phyloP scores from a whole-genome alignment of 2,329 filamentous ascomycete species.

The Verticillium isaacii region DNA sequence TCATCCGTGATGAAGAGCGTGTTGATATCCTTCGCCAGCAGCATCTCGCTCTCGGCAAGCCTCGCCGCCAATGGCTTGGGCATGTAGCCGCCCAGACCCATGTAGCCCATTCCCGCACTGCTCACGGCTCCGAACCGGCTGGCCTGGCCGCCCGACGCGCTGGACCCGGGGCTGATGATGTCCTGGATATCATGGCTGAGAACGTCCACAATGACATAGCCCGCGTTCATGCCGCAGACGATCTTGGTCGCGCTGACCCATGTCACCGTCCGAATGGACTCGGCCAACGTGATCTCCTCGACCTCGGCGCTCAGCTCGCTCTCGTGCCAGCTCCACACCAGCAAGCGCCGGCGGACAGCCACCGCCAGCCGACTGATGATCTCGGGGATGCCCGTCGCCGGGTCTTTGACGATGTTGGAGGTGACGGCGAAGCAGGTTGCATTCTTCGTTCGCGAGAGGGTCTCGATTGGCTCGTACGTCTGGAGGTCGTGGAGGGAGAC shows the following conservation, averaged over 20 bases:
- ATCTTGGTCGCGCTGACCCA: slow-evolving; percentile 87
- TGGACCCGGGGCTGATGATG: slow-evolving; percentile 71
- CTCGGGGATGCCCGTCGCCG: slow-evolving; percentile 79
- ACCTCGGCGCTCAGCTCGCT: slow-evolving; percentile 77
- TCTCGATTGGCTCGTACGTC: slow-evolving; percentile 77
- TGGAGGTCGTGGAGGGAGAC: slow-evolving; percentile 87
- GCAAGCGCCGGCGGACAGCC: slow-evolving; percentile 81
- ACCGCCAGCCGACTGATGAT: slow-evolving; percentile 91
- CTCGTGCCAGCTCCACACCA: slow-evolving; percentile 95
- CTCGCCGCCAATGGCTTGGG: slow-evolving; percentile 85
- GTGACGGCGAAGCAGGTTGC: slow-evolving; percentile 89
- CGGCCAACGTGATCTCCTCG: slow-evolving; percentile 72
- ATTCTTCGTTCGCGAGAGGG: slow-evolving; percentile 76
- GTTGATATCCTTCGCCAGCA: slow-evolving; percentile 97
- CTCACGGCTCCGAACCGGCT: slow-evolving; percentile 79
- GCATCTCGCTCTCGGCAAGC: slow-evolving; percentile 74
- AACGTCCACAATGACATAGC: slow-evolving; percentile 86
- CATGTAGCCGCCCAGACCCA: slow-evolving; percentile 87
- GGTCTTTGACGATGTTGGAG: slow-evolving; percentile 90
- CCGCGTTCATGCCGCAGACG: slow-evolving; percentile 85
- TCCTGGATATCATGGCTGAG: slow-evolving; percentile 69
- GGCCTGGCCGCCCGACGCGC: slow-evolving; percentile 55
- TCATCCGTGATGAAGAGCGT: slow-evolving; percentile 84
- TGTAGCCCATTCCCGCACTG: slow-evolving; percentile 89
- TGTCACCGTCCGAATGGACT: slow-evolving; percentile 80